Conservation (phyloP, 1,284 basidiomycete genomes). For the Puccinia polysora region DNA sequence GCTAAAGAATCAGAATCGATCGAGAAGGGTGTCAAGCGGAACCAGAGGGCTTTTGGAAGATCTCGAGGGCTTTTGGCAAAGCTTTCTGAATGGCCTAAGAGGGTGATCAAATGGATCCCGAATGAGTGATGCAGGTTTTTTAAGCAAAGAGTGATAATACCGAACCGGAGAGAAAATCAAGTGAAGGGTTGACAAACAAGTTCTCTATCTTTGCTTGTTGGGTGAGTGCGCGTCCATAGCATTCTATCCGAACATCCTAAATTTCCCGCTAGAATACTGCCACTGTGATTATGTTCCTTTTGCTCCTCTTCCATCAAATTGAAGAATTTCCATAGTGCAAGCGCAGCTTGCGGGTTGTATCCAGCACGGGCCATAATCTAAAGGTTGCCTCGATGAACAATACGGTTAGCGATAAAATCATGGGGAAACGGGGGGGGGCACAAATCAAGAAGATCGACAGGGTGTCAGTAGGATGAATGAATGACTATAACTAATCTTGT, state of each 20-base stretch:
- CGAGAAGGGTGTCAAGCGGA: too few relatives aligned
- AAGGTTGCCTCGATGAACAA: neutral
- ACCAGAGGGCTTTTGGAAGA: conserved; percentile 14
- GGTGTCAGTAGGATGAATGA: neutral
- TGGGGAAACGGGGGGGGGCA: too few relatives aligned
- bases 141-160: neutral
- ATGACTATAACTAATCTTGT: neutral
- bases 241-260: conserved; percentile 52
- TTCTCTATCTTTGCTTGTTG: conserved; percentile 55
- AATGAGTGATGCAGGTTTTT: too few relatives aligned
- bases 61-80: conserved; percentile 10
- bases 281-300: conserved; percentile 46
- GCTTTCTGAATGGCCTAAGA: conserved; percentile 18
- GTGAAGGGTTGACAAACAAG: conserved; percentile 46
- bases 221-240: conserved; percentile 57
- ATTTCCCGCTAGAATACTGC: conserved; percentile 51
- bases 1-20: too few relatives aligned
- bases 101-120: too few relatives aligned
- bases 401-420: neutral
- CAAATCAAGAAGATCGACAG: neutral
- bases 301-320: conserved; percentile 55
- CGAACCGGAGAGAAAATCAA: neutral
- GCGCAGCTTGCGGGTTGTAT: conserved; percentile 57
- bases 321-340: conserved; percentile 58
- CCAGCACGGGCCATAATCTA: conserved; percentile 56